Base-by-base conservation (phyloP, 331 rosid genomes). In the Quercus lobata region DNA sequence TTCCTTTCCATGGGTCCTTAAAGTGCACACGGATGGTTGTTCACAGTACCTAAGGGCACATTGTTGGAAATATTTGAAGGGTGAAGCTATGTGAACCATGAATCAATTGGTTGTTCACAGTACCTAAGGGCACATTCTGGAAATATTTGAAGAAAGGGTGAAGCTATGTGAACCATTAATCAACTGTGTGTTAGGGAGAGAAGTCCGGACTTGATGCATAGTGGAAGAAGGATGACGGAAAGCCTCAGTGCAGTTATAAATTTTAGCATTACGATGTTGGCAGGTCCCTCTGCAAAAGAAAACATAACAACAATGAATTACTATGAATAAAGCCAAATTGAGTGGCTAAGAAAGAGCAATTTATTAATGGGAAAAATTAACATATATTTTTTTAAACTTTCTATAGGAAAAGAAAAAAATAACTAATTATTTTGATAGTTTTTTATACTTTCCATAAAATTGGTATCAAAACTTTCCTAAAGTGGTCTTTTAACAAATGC, bases 211-310 rank as follows among this genome's bases (percentile, higher is more conserved):
- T 78, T 86, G 81, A 35, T 80, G 79, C 78, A 41, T 70, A 25
- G 80, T 75, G 71, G 16, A 56, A 25, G 83, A 79, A 70, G 79
- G 66, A 24, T 18, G 68, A 60, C 55, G 84, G 69, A 79, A 87
- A 74, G 87, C 81, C 76, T 77, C 41, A 53, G 18, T 62, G 62
- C 46, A 74, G 57, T 72, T 82, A 61, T 76, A 66, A 76, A 53
- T 84, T 78, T 76, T 87, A 29, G 62, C 79, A 68, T 79, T 79
- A 77, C 63, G 68, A 68, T 77, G 86, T 74, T 84, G 80, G 22
- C 83, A 82, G 80, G 80, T 71, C 46, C 80, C 92, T 62, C 92
- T 88, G 88, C 55, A 49, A 74, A 70, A 84, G 52, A 81, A 79
- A 76, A 73, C 58, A 83, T 27, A 81, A 56, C 46, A 65, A 69